These are phyloP conservation scores for Castanea mollissima DNA, from an alignment of 306 rosid genomes.

Conservation along the genomic window DNA sequence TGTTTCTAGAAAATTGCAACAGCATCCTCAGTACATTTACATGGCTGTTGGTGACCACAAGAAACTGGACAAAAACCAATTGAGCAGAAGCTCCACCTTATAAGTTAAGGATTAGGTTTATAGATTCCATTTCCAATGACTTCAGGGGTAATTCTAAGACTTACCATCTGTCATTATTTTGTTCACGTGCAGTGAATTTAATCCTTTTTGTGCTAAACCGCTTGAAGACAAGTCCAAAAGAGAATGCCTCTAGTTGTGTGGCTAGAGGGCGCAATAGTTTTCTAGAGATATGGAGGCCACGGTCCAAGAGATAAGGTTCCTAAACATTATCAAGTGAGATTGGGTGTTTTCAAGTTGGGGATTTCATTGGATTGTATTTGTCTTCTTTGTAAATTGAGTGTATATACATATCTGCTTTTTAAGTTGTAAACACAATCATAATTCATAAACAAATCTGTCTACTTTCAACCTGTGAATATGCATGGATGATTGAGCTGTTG, in stretches of 20 bases:
- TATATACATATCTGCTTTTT: background rate
- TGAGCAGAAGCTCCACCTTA: background rate
- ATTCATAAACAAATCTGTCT: background rate
- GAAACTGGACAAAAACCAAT: constrained; percentile 7
- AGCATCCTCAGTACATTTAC: background rate
- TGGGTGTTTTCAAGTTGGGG: constrained; percentile 8
- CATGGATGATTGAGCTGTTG: background rate
- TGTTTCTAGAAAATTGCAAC: background rate
- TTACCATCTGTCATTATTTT: background rate
- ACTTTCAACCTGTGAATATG: background rate
- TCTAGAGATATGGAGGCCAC: background rate
- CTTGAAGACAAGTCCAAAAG: constrained; percentile 17
- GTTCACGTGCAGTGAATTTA: constrained; percentile 4
- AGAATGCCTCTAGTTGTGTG: constrained; percentile 13
- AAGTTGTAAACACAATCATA: background rate
- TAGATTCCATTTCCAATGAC: constrained; percentile 12
- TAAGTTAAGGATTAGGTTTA: constrained; percentile 22
- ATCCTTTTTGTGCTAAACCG: background rate
- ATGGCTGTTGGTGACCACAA: background rate
- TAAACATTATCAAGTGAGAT: background rate
- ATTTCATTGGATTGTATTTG: constrained; percentile 7
- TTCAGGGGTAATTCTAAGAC: background rate
- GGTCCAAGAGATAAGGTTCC: constrained; percentile 18
- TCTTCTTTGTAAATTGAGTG: constrained; percentile 8
- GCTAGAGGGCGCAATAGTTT: background rate